Base-by-base conservation (phyloP, 805 yeast species). In the Candida anglica region DNA sequence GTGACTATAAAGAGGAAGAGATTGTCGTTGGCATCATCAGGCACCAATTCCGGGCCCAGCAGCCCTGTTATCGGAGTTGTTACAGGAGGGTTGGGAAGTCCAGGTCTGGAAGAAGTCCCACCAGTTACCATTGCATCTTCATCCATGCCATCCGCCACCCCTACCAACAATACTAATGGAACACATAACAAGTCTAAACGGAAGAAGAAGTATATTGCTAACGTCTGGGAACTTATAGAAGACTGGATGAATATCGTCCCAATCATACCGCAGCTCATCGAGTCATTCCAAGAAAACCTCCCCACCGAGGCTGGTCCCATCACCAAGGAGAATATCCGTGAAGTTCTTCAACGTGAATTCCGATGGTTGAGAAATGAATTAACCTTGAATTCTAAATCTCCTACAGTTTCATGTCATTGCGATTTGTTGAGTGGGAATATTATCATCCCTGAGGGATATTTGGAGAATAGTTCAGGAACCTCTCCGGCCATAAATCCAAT, bases 341-440 rank as follows among this genome's bases (percentile, higher is more conserved):
- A 58, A 4, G 63, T 72, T 11, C 54, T 84, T 3, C 43, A 39
- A 7, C 41, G 50, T 2, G 91, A 84, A 52, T 65, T 81, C 13
- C 47, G 38, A 10, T 81, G 87, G 87, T 50, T 79, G 23, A 56
- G 63, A 41, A 22, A 42, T 1, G 59, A 63, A 6, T 53, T 80
- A 30, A 43, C 39, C 10, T 56, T 53, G 3, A 32, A 47, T 5
- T 40, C 52, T 7, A 56, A 58, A 19, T 79, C 85, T 2, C 79
- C 81, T 0, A 42, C 53, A 5, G 89, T 82, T 1, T 70, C 80
- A 6, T 72, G 80, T 13, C 93, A 83, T 50, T 78, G 86, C 44
- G 93, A 83, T 50, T 65, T 83, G 31, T 62, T 83, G 19, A 71
- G 82, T n/a, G 93, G 91, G 1, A 83, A 83, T 50, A 73, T 83